Conservation (phyloP, 2,329 filamentous ascomycete genomes). For the Myriangium duriaei region DNA sequence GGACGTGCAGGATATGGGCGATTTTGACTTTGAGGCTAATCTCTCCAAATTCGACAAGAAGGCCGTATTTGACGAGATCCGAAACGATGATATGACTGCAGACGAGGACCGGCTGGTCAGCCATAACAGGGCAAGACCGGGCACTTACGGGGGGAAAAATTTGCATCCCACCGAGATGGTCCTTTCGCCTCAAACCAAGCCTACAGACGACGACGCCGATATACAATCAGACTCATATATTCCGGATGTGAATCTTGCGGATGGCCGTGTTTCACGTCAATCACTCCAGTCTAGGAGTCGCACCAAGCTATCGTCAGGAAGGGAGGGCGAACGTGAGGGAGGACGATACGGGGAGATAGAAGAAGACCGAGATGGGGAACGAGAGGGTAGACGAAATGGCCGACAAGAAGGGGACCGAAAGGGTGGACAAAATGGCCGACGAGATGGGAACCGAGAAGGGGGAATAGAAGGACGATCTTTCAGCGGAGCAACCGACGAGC, state of each 20-base stretch:
- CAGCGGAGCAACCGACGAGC: no score
- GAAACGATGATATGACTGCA: conserved; percentile 76
- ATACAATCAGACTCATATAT: conserved; percentile 24
- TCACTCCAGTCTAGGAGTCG: conserved; percentile 12
- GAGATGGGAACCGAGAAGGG: no score
- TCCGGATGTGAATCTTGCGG: conserved; percentile 23
- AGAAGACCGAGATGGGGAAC: no score
- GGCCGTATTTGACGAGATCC: conserved; percentile 80
- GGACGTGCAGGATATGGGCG: conserved; percentile 82
- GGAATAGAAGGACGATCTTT: no score
- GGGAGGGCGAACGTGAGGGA: no score
- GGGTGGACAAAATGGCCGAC: no score
- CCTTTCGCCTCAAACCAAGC: conserved; percentile 43
- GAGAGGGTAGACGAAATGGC: no score
- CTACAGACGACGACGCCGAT: conserved; percentile 19
- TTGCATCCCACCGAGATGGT: conserved; percentile 87
- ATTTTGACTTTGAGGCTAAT: conserved; percentile 86
- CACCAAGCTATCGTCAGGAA: conserved; percentile 4
- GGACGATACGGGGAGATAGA: no score
- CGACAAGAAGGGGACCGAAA: no score
- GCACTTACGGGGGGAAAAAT: conserved; percentile 63
- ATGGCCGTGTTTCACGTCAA: conserved; percentile 19
- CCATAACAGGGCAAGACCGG: conserved; percentile 56
- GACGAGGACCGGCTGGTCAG: conserved; percentile 83
- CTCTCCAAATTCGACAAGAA: conserved; percentile 92